Base-by-base conservation (phyloP, 176 grass and related monocot species). In the Carex kokanica region DNA sequence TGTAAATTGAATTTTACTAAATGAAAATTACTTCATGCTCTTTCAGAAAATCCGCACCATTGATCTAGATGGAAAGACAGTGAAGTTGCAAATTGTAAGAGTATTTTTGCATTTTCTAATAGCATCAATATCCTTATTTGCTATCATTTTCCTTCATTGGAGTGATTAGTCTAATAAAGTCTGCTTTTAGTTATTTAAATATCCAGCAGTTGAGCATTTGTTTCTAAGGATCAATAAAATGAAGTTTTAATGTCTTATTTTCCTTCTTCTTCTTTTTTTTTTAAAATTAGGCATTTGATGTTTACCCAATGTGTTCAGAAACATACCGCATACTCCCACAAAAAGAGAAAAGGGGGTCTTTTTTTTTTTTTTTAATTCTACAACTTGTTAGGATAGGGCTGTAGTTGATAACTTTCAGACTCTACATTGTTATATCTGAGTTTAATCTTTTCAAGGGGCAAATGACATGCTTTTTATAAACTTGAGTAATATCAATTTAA, bases 41-140 rank as follows among this genome's bases (percentile, higher is more conserved):
- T 86, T 84, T 65, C 88, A 97, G 94, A 97, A 94, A 97, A 94
- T 97, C 55, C 85, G 92, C 12, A 97, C 94, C 0, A 41, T 92
- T 7, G 94, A 97, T 84, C 88, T 89, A 9, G 90, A 97, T 82
- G 90, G 90, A 8, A 97, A 94, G 88, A 89, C 83, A 3, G 87
- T 97, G 31, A 97, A 97, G 78, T 86, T 94, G 20, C 94, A 97
- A 67, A 97, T 97, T 87, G 94, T 97, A 71, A 92, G 94, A 55
- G 47, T 21, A 8, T 31, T 25, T 79, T 81, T 20, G 4, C 9
- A 51, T 51, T 78, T 27, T 78, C 11, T 8, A 27, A 54, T 54
- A 29, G 12, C 72, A 53, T 54, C 8, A 5, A 17, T 54, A 8
- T 52, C 49, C 13, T 53, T 81, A 7, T 74, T 53, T 53, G 11